Conservation (phyloP, 352 stramenopile species). For the Phytophthora hybrid region DNA sequence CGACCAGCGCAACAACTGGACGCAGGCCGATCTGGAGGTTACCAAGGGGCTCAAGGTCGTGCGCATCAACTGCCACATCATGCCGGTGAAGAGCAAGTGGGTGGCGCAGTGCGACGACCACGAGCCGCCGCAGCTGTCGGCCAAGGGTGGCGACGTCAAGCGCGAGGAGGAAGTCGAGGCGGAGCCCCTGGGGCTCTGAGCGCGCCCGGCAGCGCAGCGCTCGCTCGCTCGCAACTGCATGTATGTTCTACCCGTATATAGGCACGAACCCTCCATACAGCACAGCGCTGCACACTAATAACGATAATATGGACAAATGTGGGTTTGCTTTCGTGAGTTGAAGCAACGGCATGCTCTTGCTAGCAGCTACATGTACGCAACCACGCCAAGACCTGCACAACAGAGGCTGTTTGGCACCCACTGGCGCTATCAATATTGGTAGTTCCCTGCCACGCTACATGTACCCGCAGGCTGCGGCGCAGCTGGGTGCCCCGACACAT, state of each 20-base stretch:
- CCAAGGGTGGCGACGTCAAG: conserved; percentile 32
- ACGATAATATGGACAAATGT: conserved; percentile 42
- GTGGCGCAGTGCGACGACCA: conserved; percentile 73
- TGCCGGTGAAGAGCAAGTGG: conserved; percentile 77
- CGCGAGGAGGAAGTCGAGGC: conserved; percentile 42
- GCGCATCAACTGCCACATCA: conserved; percentile 78
- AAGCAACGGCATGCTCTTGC: not conserved
- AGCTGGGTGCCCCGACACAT: conserved; percentile 1
- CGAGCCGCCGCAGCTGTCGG: conserved; percentile 32
- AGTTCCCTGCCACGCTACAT: not conserved
- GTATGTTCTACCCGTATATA: conserved; percentile 29
- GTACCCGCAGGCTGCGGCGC: no score
- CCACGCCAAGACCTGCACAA: no score
- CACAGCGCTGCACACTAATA: conserved; percentile 23
- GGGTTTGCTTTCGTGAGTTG: conserved; percentile 6
- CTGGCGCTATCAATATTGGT: no score
- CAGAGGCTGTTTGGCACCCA: no score
- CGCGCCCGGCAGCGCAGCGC: not conserved
- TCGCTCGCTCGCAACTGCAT: conserved; percentile 19
- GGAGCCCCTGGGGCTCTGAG: conserved; percentile 39
- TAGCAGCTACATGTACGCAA: no score
- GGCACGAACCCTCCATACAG: conserved; percentile 19
- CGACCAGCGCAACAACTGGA: conserved; percentile 89
- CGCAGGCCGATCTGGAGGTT: conserved; percentile 78
- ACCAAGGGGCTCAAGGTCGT: conserved; percentile 80